These are phyloP conservation scores for Colletotrichum musicola DNA, from an alignment of 2,329 filamentous ascomycete species.

Conservation along the genomic window DNA sequence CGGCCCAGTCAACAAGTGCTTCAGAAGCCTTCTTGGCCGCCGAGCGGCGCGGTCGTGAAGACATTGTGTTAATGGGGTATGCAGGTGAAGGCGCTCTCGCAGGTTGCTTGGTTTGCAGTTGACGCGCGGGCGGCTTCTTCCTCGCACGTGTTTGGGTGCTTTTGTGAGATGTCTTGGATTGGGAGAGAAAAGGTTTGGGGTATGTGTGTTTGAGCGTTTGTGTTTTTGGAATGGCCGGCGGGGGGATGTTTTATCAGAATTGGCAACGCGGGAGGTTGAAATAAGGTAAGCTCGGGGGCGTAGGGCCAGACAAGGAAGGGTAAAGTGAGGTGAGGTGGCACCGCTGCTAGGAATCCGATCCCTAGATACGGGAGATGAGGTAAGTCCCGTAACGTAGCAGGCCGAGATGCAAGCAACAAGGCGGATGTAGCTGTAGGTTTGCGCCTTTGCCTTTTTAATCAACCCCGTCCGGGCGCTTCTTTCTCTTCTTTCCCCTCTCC, in stretches of 20 bases:
- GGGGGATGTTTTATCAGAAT: constrained; percentile 25
- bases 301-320: constrained; percentile 30
- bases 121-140: constrained; percentile 12
- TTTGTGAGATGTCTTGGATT: constrained; percentile 18
- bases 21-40: constrained; percentile 58
- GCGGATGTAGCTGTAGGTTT: constrained; percentile 23
- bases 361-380: constrained; percentile 39
- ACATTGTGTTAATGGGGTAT: constrained; percentile 50
- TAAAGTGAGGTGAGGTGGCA: constrained; percentile 35
- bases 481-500: not conserved
- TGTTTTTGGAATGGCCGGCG: constrained; percentile 25
- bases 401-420: constrained; percentile 32
- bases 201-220: not conserved
- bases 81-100: constrained; percentile 5
- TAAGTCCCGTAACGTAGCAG: constrained; percentile 32
- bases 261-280: constrained; percentile 38
- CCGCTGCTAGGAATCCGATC: constrained; percentile 38
- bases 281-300: constrained; percentile 38
- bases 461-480: constrained; percentile 20
- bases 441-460: constrained; percentile 25
- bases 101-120: constrained; percentile 10
- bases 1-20: constrained; percentile 60
- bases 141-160: constrained; percentile 8
- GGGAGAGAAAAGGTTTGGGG: constrained; percentile 20
- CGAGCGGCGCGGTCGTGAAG: constrained; percentile 61